Base-by-base conservation (phyloP, 2,329 filamentous ascomycete species). In the Aspergillus thermomutatus region DNA sequence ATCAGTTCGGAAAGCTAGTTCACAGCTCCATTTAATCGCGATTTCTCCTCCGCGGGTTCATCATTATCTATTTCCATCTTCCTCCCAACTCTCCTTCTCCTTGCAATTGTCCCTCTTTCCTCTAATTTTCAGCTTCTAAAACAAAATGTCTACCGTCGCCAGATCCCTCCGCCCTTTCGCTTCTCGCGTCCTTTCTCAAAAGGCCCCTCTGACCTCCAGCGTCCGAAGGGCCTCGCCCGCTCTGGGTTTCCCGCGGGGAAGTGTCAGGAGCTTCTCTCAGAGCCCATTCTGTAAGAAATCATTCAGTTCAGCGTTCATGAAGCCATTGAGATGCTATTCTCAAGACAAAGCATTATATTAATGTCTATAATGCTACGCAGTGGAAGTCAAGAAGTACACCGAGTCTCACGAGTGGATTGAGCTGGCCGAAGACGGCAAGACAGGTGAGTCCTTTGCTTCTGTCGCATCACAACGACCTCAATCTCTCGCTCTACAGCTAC, bases 391-490 rank as follows among this genome's bases (percentile, higher is more conserved):
- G 79, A 90, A 88, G 75, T 99, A 96, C 82, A 97, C 94, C 64
- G 89, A 92, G 75, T 93, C 97, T 73, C 94, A 99, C 82, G 94
- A 99, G 81, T 99, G 94, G 94, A 87, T 99, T 74, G 92, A 97
- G 77, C 80, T 96, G 59, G 88, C 87, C 55, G 86, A 85, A 52
- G 90, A 95, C 77, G 87, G 88, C 74, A 93, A 90, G 77, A 88
- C 87, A 50, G 92, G 90, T 70, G 52, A 60, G 64, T 65, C 25
- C 31, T 53, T 49, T 43, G 27, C 49, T 43, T 23, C 52, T 43
- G 21, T 52, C 11, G 17, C 28, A 8, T 7, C 25, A 10, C 27
- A 27, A 11, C 46, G 23, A 17, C 14, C n/a, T 10, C 19, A 25
- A 17, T 17, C 43, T 14, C 3, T 9, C 23, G 17, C 26, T 17